These are phyloP conservation scores for Ziziphus jujuba DNA, from an alignment of 306 rosid genomes.

Conservation along the genomic window DNA sequence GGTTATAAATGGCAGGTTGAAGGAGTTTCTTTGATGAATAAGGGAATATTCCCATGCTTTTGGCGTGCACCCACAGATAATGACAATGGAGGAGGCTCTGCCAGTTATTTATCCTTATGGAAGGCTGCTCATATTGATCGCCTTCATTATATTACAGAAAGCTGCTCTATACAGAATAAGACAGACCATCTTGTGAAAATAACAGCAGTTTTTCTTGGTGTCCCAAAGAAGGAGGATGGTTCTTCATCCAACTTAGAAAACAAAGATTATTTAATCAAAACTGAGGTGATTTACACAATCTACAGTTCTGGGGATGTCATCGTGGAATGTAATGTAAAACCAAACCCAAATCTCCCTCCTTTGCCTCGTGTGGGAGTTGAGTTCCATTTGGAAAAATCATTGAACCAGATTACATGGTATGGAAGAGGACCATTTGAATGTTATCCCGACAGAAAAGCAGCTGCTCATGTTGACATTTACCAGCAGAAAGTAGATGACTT, in stretches of 20 bases:
- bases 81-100: constrained; percentile 74
- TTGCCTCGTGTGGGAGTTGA: constrained; percentile 89
- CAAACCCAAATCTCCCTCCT: constrained; percentile 76
- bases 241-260: constrained; percentile 29
- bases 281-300: constrained; percentile 58
- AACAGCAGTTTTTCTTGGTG: constrained; percentile 51
- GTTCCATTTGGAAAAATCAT: constrained; percentile 63
- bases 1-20: constrained; percentile 48
- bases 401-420: constrained; percentile 71
- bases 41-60: constrained; percentile 81
- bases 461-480: constrained; percentile 75
- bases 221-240: constrained; percentile 39
- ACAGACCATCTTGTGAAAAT: constrained; percentile 44
- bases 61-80: constrained; percentile 95
- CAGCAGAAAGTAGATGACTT: constrained; percentile 61
- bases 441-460: constrained; percentile 88
- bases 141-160: constrained; percentile 60
- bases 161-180: constrained; percentile 44
- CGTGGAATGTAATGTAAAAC: constrained; percentile 59
- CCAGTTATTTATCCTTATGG: constrained; percentile 76
- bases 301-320: constrained; percentile 79
- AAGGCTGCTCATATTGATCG: constrained; percentile 66
- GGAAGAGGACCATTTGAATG: constrained; percentile 98
- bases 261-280: constrained; percentile 42
- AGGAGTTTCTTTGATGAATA: constrained; percentile 64